Evolutionary conservation across 2,329 filamentous ascomycete species (phyloP).

Genomic region (Shiraia bambusicola): DNA sequence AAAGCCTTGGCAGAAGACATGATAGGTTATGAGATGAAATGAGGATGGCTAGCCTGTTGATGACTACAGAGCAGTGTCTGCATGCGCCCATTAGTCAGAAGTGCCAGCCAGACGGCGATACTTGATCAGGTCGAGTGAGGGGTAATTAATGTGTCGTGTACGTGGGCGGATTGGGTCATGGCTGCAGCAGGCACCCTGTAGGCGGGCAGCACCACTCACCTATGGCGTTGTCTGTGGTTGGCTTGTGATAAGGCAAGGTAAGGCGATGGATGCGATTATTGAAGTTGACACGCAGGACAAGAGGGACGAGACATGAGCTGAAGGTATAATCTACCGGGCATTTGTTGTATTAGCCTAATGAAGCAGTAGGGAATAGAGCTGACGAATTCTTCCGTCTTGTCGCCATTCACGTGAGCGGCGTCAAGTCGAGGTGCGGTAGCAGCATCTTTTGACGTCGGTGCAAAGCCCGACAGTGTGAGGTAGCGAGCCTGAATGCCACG

Average conservation of each 20-base stretch:
- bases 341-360: conserved; percentile 37
- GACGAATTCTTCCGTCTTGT: conserved; percentile 29
- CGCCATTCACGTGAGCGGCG: conserved; percentile 4
- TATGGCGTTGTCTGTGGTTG: conserved; percentile 5
- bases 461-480: neutral
- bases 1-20: conserved; percentile 40
- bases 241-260: neutral
- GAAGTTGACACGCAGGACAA: too few species aligned
- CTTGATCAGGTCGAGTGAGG: conserved; percentile 13
- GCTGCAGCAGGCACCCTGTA: conserved; percentile 10
- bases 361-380: conserved; percentile 23
- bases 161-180: neutral
- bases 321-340: conserved; percentile 3
- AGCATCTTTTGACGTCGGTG: neutral
- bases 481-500: neutral
- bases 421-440: neutral
- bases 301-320: too few species aligned
- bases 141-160: conserved; percentile 5
- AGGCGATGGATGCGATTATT: neutral
- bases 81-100: conserved; percentile 6
- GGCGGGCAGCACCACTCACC: too few species aligned
- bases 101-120: neutral
- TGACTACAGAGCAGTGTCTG: conserved; percentile 5
- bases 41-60: conserved; percentile 3
- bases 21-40: conserved; percentile 4